Percentiles rank a stretch among this genome's conserved stretches.
These are phyloP conservation scores for Ascochyta rabiei DNA, from an alignment of 2,329 filamentous ascomycete genomes.

Conservation along the genomic window DNA sequence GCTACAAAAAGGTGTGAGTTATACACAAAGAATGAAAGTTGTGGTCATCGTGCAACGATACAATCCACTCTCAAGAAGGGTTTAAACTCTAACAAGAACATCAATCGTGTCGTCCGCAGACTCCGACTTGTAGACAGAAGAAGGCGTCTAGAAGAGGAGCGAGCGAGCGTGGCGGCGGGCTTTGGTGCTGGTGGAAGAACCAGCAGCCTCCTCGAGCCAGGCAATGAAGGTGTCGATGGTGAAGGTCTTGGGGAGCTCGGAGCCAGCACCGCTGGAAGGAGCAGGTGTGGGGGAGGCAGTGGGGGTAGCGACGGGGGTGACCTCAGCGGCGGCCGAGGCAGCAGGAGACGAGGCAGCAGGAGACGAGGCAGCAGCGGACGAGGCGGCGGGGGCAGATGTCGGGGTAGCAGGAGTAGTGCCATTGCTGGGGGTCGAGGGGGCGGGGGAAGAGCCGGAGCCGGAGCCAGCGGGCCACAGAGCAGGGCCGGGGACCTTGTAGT, in stretches of 20 bases:
- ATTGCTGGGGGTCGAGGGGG: constrained; percentile 21
- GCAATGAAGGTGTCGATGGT: constrained; percentile 43
- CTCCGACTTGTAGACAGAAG: neutral
- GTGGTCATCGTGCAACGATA: constrained; percentile 7
- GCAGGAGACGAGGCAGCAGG: constrained; percentile 5
- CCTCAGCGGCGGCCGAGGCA: constrained; percentile 12
- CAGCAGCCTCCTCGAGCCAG: constrained; percentile 39
- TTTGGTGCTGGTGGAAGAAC: constrained; percentile 22
- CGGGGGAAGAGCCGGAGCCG: constrained; percentile 21
- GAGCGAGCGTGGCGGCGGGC: constrained; percentile 38
- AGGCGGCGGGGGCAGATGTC: constrained; percentile 11
- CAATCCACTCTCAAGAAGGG: constrained; percentile 6
- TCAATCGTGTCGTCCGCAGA: constrained; percentile 3
- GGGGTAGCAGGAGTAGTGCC: constrained; percentile 17
- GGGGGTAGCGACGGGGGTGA: constrained; percentile 12
- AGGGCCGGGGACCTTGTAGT: constrained; percentile 54
- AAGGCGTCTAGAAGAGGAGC: constrained; percentile 18
- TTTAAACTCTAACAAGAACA: neutral
- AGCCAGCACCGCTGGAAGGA: constrained; percentile 19
- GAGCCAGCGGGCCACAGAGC: constrained; percentile 39
- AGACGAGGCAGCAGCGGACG: constrained; percentile 4
- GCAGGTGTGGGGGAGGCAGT: constrained; percentile 15
- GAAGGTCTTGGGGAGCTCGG: constrained; percentile 37
- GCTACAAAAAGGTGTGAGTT: constrained; percentile 3
- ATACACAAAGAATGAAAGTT: constrained; percentile 8